Base-by-base conservation (phyloP, 2,329 filamentous ascomycete genomes). In the Calonectria pseudoreteaudii region DNA sequence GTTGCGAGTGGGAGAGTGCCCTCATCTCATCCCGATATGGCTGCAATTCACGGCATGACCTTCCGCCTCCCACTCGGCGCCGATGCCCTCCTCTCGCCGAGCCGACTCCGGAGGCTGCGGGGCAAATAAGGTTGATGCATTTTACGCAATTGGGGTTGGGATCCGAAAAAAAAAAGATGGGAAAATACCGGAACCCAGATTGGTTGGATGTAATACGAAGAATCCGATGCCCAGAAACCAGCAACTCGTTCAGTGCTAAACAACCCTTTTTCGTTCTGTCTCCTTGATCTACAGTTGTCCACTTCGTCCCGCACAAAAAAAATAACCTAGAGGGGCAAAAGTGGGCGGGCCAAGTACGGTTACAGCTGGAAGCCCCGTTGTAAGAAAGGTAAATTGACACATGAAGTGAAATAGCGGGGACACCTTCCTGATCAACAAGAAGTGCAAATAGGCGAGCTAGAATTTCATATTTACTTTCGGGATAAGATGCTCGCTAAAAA, bases 1-100 rank as follows among this genome's bases (percentile, higher is more conserved):
- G 31, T n/a, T 44, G 41, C 44, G 41, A 70, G 58, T 65, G 58
- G 68, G 68, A 70, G n/a, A 66, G 31, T 9, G 9, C 47, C 2
- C 26, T 49, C 38, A 9, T 50, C 41, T 0, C 23, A 41, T 23
- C 44, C 68, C 72, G 64, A 71, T 34, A 52, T 49, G 38, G 30
- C 31, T 56, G 65, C 30, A 41, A 41, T 65, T 36, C 30, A 47
- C 30, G 41, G 66, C 11, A 31, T 26, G 18, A 4, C 16, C 49
- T 16, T 65, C 72, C 68, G 62, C 56, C 73, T 74, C 70, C 73
- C 69, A 74, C 69, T 69, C 58, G 44, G 28, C 47, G 68, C 72
- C 68, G 72, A 74, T 65, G 47, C 44, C 44, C 13, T 44, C 62
- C 47, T 44, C 41, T 23, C 23, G 38, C 60, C 49, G 49, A 66